These are phyloP conservation scores for Spathaspora gorwiae DNA, from an alignment of 805 yeast genomes.

Conservation along the genomic window DNA sequence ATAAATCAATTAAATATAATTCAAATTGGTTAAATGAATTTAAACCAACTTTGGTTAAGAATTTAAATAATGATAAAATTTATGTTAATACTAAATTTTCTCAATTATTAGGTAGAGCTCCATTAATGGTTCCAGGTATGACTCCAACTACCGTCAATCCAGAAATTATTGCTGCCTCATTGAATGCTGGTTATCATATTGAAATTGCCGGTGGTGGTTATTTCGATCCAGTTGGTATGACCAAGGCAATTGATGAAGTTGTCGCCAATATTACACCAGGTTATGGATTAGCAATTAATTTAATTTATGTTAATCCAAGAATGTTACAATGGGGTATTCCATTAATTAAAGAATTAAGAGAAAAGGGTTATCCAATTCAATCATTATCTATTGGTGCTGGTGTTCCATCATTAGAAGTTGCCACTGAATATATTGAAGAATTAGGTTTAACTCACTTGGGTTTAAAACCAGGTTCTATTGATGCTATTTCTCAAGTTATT, in stretches of 20 bases:
- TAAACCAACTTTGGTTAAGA: constrained; percentile 80
- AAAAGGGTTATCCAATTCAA: constrained; percentile 91
- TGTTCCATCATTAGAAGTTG: constrained; percentile 97
- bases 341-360: constrained; percentile 81
- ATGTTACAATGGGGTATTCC: constrained; percentile 99
- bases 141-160: constrained; percentile 97
- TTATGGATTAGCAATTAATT: constrained; percentile 83
- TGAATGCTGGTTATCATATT: constrained; percentile 94
- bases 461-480: constrained; percentile 96
- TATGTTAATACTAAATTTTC: constrained; percentile 94
- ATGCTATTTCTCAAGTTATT: constrained; percentile 81
- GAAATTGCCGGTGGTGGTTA: constrained; percentile 99
- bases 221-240: constrained; percentile 68
- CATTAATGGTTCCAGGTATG: constrained; percentile 98
- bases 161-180: constrained; percentile 87
- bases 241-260: constrained; percentile 70
- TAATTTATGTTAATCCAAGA: constrained; percentile 94
- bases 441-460: constrained; percentile 92
- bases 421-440: constrained; percentile 89
- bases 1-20: constrained; percentile 68
- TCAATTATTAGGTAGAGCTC: constrained; percentile 87
- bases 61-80: constrained; percentile 59
- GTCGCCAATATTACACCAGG: constrained; percentile 71
- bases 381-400: constrained; percentile 98
- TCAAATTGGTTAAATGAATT: constrained; percentile 87